A percentile compares a stretch with the other conserved stretches of the same genome.
phyloP scores from a whole-genome alignment of 192 early-diverging fungal genomes.

The Coemansia biformis region DNA sequence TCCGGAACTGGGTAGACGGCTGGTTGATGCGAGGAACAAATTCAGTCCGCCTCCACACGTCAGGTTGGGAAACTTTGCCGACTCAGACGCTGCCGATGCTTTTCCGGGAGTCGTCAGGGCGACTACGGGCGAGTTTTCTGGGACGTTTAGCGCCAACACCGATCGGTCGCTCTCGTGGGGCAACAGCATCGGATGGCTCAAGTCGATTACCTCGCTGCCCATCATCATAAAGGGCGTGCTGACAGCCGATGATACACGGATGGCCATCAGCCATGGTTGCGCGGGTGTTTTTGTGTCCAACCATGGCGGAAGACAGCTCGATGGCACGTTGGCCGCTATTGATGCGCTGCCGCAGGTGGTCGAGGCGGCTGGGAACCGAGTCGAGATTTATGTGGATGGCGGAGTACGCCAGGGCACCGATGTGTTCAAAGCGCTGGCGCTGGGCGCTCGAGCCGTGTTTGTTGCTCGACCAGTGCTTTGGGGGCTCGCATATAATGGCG shows the following conservation, averaged over 20 bases:
- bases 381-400: slow-evolving; percentile 93
- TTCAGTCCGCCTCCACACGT: slow-evolving; percentile 60
- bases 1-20: slow-evolving; percentile 53
- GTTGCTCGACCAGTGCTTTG: slow-evolving; percentile 57
- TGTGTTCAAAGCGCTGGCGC: slow-evolving; percentile 91
- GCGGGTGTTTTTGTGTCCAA: slow-evolving; percentile 89
- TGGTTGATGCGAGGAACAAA: slow-evolving; percentile 55
- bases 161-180: slow-evolving; percentile 83
- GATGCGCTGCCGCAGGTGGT: slow-evolving; percentile 88
- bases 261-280: slow-evolving; percentile 73
- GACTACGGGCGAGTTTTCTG: slow-evolving; percentile 35
- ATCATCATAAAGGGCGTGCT: slow-evolving; percentile 92
- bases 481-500: slow-evolving; percentile 88
- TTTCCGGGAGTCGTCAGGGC: too few species aligned
- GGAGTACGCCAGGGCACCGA: slow-evolving; percentile 89
- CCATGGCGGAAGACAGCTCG: slow-evolving; percentile 96
- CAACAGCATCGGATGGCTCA: slow-evolving; percentile 80
- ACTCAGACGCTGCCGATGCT: too few species aligned
- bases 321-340: slow-evolving; percentile 69
- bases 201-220: slow-evolving; percentile 74
- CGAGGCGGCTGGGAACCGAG: slow-evolving; percentile 57
- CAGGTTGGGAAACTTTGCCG: slow-evolving; percentile 61
- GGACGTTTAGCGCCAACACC: slow-evolving; percentile 41
- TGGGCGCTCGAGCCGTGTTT: slow-evolving; percentile 82
- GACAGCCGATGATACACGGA: slow-evolving; percentile 80